phyloP scores from a whole-genome alignment of 1,284 basidiomycete genomes.

The Austropuccinia psidii region DNA sequence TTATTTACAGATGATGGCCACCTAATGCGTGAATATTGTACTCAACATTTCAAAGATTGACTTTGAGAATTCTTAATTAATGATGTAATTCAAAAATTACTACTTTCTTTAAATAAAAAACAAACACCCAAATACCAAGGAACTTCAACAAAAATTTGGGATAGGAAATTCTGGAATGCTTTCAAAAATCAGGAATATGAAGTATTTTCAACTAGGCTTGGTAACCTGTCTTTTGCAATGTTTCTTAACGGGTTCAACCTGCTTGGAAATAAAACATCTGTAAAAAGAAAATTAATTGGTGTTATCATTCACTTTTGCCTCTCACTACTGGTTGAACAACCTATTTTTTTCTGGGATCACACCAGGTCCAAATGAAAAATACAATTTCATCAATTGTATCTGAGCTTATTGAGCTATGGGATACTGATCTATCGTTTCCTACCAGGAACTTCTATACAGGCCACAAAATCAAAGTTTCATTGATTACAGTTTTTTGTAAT shows the following conservation, averaged over 20 bases:
- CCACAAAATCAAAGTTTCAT: background rate
- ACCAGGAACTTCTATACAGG: background rate
- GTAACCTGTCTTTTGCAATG: slow-evolving; percentile 22
- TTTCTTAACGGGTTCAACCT: slow-evolving; percentile 28
- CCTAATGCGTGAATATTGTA: slow-evolving; percentile 12
- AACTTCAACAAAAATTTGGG: slow-evolving; percentile 11
- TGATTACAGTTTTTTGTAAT: slow-evolving; percentile 23
- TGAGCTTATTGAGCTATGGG: slow-evolving; percentile 17
- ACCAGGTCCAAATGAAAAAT: slow-evolving; percentile 31
- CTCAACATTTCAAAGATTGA: slow-evolving; percentile 11
- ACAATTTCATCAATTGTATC: slow-evolving; percentile 4
- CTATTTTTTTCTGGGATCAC: slow-evolving; percentile 26
- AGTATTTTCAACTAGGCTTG: background rate
- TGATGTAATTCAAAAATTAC: background rate
- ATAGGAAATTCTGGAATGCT: background rate
- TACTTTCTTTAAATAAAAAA: background rate
- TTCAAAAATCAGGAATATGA: background rate
- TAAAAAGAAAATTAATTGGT: slow-evolving; percentile 20
- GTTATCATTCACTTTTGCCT: slow-evolving; percentile 26
- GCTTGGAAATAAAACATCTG: slow-evolving; percentile 16
- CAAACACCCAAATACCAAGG: background rate
- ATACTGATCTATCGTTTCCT: background rate
- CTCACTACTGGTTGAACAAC: slow-evolving; percentile 24
- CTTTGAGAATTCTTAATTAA: slow-evolving; percentile 5
- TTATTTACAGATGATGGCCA: background rate